Evolutionary conservation across 169 alveolate species (phyloP), one percentile per base, ranked within the genome.

Genomic region (Eimeria maxima): DNA sequence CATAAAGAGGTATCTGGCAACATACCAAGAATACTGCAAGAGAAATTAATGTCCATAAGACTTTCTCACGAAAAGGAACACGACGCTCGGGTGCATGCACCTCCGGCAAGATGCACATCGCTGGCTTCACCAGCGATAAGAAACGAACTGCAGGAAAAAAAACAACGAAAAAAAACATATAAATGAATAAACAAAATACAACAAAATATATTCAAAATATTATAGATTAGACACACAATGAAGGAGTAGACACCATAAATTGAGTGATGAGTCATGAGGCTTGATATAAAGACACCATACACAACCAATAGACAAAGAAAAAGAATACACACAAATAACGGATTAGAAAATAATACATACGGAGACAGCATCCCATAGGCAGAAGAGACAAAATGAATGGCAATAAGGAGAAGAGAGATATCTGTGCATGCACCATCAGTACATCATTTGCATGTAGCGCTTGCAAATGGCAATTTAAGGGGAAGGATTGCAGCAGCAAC

Each of bases 1-100:
- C 99, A 96, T 99, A 99, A 38, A 99, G 98, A 6, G 99, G 99
- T 69, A 99, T 99, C 96, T 99, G 99, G 94, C 99, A 99, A 96
- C 99, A 99, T 63, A 99, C 99, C 95, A 99, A 97, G 95, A 99
- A 99, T 63, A 99, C 99, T 95, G 99, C 99, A 44, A 99, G 97
- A 22, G 99, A 98, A 86, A 99, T 99, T 47, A 99, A 99, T 47
- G 99, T 99, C 99, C 99, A 99, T 96, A 99, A 98, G 78, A 99
- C 96, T 98, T 98, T 99, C 97, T 99, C 99, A 96, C 99, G 99
- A 97, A 99, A 98, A 55, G 98, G 99, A 65, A 98, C 97, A 97
- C 98, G 99, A 94, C 99, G 98, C 94, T 98, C 98, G 4, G 99
- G 99, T 29, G 99, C 97, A 80, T 98, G 98, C 65, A 99, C 99